Percentiles rank a stretch among this genome's conserved stretches.
phyloP scores from a whole-genome alignment of 2,329 filamentous ascomycete genomes.

The Penicillium capsulatum region DNA sequence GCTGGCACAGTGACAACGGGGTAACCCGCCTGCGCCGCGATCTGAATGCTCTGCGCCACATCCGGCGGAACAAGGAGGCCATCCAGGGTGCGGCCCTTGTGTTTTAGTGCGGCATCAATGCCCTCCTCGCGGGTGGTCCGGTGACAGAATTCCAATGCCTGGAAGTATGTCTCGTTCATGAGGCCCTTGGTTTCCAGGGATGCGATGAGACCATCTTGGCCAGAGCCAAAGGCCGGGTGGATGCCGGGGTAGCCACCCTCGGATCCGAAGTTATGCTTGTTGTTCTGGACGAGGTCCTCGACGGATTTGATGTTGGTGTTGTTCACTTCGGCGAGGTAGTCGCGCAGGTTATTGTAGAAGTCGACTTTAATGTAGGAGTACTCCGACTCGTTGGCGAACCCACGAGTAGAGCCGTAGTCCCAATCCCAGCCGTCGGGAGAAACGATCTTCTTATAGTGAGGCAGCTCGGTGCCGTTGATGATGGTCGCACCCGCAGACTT shows the following conservation, averaged over 20 bases:
- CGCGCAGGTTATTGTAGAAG: slow-evolving; percentile 59
- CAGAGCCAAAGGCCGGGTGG: slow-evolving; percentile 62
- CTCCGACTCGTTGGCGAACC: slow-evolving; percentile 67
- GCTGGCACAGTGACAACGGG: slow-evolving; percentile 67
- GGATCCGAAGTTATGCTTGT: slow-evolving; percentile 58
- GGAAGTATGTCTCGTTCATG: slow-evolving; percentile 61
- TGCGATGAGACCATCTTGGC: slow-evolving; percentile 67
- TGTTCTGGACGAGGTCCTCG: slow-evolving; percentile 63
- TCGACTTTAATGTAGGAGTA: slow-evolving; percentile 66
- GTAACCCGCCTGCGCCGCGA: slow-evolving; percentile 72
- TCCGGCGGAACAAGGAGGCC: slow-evolving; percentile 66
- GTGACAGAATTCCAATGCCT: slow-evolving; percentile 61
- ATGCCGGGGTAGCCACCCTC: slow-evolving; percentile 63
- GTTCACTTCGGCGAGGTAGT: slow-evolving; percentile 59
- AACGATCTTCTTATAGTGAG: slow-evolving; percentile 58
- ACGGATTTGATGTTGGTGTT: slow-evolving; percentile 59
- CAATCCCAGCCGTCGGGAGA: slow-evolving; percentile 69
- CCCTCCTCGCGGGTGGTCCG: slow-evolving; percentile 59
- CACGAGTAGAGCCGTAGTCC: slow-evolving; percentile 61
- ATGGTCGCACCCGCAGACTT: slow-evolving; percentile 60
- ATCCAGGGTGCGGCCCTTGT: slow-evolving; percentile 48
- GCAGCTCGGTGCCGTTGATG: slow-evolving; percentile 66
- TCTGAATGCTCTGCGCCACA: slow-evolving; percentile 63
- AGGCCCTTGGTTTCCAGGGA: slow-evolving; percentile 58
- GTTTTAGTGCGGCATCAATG: slow-evolving; percentile 62